Percentiles rank a stretch among this genome's conserved stretches.
These are phyloP conservation scores for Rhinocladiella similis DNA, from an alignment of 2,329 filamentous ascomycete genomes.

Conservation along the genomic window DNA sequence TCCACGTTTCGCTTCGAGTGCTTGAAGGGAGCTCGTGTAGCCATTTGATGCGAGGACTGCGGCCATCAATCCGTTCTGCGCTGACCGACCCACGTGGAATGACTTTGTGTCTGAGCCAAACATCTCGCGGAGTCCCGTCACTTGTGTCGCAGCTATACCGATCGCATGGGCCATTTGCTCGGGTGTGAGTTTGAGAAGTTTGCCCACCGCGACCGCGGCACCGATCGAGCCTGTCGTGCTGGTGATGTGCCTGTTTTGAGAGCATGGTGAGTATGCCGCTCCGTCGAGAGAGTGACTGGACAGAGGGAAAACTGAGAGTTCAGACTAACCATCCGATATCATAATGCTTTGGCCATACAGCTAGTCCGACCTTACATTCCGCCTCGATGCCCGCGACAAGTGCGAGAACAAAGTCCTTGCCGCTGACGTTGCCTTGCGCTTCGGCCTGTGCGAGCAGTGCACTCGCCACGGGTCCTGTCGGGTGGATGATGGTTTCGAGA, in stretches of 20 bases:
- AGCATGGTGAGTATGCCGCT: background rate
- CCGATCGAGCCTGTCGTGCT: conserved; percentile 54
- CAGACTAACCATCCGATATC: conserved; percentile 49
- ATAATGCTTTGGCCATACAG: conserved; percentile 57
- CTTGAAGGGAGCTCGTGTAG: conserved; percentile 49
- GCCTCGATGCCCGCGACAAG: conserved; percentile 55
- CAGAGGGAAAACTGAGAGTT: background rate
- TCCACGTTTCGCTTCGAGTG: conserved; percentile 54
- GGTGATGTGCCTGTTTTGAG: conserved; percentile 46
- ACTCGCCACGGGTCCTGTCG: conserved; percentile 52
- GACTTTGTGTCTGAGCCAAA: conserved; percentile 59
- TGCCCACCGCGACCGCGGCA: conserved; percentile 54
- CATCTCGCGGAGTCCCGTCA: conserved; percentile 55
- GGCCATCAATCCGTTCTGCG: conserved; percentile 53
- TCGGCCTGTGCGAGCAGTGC: conserved; percentile 53
- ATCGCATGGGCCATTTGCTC: conserved; percentile 51
- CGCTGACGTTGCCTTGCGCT: conserved; percentile 41
- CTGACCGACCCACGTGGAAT: conserved; percentile 56
- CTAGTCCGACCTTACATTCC: conserved; percentile 53
- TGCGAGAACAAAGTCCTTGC: conserved; percentile 52
- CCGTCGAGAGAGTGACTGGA: background rate
- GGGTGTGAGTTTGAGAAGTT: conserved; percentile 44
- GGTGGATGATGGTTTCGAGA: conserved; percentile 58
- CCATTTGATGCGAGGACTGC: conserved; percentile 49
- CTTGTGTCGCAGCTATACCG: conserved; percentile 55